These are phyloP conservation scores for Urostyla sp. DNA, from an alignment of 73 alveolate species.

Conservation along the genomic window DNA sequence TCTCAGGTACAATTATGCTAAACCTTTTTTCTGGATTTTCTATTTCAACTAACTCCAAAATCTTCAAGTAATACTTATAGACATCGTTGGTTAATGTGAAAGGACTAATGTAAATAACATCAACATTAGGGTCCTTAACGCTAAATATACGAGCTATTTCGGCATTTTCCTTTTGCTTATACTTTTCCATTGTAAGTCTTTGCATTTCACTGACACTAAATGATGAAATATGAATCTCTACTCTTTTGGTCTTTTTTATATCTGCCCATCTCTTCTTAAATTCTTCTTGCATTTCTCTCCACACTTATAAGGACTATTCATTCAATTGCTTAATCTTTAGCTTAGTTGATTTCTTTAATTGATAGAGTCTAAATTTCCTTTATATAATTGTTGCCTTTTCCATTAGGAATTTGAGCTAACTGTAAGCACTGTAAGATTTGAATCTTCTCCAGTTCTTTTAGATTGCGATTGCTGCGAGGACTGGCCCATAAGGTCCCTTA, in stretches of 20 bases:
- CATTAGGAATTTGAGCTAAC: slow-evolving; percentile 63
- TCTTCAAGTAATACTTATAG: slow-evolving; percentile 69
- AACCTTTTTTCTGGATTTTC: slow-evolving; percentile 72
- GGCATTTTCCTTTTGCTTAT: slow-evolving; percentile 84
- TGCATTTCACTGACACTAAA: slow-evolving; percentile 66
- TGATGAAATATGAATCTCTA: slow-evolving; percentile 73
- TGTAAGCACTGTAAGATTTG: slow-evolving; percentile 67
- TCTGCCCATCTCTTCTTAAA: slow-evolving; percentile 73
- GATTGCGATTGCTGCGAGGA: slow-evolving; percentile 68
- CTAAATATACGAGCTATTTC: slow-evolving; percentile 72
- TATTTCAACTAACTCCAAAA: slow-evolving; percentile 67
- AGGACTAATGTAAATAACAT: slow-evolving; percentile 75
- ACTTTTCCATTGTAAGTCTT: slow-evolving; percentile 90
- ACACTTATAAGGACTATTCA: slow-evolving; percentile 61
- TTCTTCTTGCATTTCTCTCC: slow-evolving; percentile 77
- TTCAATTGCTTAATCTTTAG: slow-evolving; percentile 63
- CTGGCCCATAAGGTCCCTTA: slow-evolving; percentile 75
- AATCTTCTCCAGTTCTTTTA: slow-evolving; percentile 73
- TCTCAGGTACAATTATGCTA: slow-evolving; percentile 76
- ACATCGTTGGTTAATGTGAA: slow-evolving; percentile 72
- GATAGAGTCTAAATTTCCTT: slow-evolving; percentile 61
- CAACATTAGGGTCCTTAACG: slow-evolving; percentile 78
- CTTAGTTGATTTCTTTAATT: slow-evolving; percentile 70
- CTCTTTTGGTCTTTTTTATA: slow-evolving; percentile 64
- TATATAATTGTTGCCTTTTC: slow-evolving; percentile 72